Base-by-base conservation (phyloP, 148 eudicot genomes). In the Polygonum aviculare region DNA sequence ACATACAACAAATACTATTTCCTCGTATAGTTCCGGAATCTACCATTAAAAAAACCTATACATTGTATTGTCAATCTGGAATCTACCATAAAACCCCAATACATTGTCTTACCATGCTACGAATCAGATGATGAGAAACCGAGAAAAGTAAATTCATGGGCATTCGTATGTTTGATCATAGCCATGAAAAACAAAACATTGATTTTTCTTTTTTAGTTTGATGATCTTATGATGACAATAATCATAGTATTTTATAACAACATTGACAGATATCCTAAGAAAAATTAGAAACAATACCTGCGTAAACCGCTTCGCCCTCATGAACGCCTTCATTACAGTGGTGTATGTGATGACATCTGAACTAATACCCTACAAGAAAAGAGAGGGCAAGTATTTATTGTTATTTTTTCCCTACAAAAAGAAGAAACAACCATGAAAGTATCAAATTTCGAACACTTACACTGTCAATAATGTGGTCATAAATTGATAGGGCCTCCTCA, bases 281-380 rank as follows among this genome's bases (percentile, higher is more conserved):
- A n/a, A n/a, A n/a, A n/a, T n/a, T n/a, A n/a, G n/a, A n/a, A n/a
- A n/a, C n/a, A n/a, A n/a, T n/a, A 91, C 97, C 93, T 86, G 86
- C 36, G 83, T 88, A 63, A 79, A 91, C 82, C 89, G 84, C 83
- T 83, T 92, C 45, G 97, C 93, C 80, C 98, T 84, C 77, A 89
- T 80, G 76, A 87, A 90, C 44, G 97, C 96, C 81, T 94, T 94
- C 98, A 94, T 94, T 45, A 92, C 87, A 33, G 97, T 92, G 73
- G 88, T 92, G 80, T 89, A 94, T 67, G 98, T 92, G 60, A 91
- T 86, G 47, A 94, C 89, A 77, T 92, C 98, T 15, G 98, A 97
- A 83, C 85, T 86, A 33, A 92, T 78, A 69, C 96, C 98, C 98
- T 94, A 73, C 79, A 82, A 38, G 74, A 8, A 67, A 65, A 65